Conservation (phyloP, 2,329 filamentous ascomycete species). For the Phoma sp. region DNA sequence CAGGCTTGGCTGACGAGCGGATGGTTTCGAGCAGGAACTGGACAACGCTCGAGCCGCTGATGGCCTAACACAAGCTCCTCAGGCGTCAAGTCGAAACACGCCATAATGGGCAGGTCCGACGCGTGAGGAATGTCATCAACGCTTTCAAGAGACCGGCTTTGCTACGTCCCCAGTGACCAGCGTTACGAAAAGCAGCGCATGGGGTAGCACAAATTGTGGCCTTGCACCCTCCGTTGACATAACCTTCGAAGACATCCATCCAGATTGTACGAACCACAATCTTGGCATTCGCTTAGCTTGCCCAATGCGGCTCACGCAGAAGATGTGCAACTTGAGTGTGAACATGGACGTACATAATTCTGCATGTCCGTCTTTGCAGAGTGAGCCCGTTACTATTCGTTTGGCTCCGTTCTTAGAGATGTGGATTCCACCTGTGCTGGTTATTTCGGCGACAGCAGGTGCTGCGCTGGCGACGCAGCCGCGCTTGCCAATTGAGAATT, state of each 20-base stretch:
- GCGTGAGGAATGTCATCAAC: slow-evolving; percentile 10
- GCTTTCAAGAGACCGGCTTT: slow-evolving; percentile 11
- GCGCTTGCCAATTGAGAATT: slow-evolving; percentile 7
- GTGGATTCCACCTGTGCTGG: neutral
- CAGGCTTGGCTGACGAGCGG: slow-evolving; percentile 38
- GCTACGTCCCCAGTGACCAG: neutral
- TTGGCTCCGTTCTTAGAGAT: neutral
- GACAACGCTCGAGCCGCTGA: slow-evolving; percentile 18
- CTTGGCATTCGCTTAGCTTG: slow-evolving; percentile 34
- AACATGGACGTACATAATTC: neutral
- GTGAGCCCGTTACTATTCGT: neutral
- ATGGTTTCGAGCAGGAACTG: slow-evolving; percentile 26
- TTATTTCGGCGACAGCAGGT: neutral
- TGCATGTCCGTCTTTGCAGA: neutral
- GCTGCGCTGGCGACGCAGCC: slow-evolving; percentile 12
- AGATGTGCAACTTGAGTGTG: neutral
- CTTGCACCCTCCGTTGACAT: slow-evolving; percentile 5
- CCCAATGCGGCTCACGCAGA: slow-evolving; percentile 12
- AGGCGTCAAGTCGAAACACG: slow-evolving; percentile 23
- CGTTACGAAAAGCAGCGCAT: neutral
- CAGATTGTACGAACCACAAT: slow-evolving; percentile 12
- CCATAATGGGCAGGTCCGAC: slow-evolving; percentile 13
- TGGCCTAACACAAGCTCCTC: slow-evolving; percentile 17
- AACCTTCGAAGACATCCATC: slow-evolving; percentile 25
- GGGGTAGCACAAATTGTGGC: neutral